phyloP scores from a whole-genome alignment of 2,329 filamentous ascomycete genomes.

The Cordyceps fumosorosea region DNA sequence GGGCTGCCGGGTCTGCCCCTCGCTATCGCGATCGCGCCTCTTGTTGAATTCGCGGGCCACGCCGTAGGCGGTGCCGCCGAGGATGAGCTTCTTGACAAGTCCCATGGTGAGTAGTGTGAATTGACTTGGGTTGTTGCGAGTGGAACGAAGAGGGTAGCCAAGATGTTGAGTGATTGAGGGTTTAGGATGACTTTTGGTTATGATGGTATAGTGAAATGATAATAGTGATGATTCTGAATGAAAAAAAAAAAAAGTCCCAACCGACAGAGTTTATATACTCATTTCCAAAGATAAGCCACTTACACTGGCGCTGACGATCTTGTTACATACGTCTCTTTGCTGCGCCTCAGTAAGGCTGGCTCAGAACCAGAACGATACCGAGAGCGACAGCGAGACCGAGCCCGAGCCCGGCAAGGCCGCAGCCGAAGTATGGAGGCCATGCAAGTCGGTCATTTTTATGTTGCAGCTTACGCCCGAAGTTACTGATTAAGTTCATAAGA shows the following conservation, averaged over 20 bases:
- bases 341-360: background rate
- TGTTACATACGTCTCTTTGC: background rate
- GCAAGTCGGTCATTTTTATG: background rate
- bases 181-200: background rate
- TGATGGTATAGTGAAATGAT: background rate
- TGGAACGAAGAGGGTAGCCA: background rate
- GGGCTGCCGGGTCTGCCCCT: background rate
- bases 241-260: background rate
- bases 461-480: background rate
- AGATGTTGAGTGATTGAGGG: background rate
- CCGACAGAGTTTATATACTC: background rate
- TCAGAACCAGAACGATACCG: background rate
- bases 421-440: background rate
- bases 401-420: background rate
- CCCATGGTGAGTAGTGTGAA: background rate
- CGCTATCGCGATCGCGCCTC: slow-evolving; percentile 23
- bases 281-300: background rate
- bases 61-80: slow-evolving; percentile 23
- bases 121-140: background rate
- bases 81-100: slow-evolving; percentile 15
- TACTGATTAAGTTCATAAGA: background rate
- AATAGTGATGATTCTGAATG: background rate
- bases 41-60: slow-evolving; percentile 20
- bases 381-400: slow-evolving; percentile 5
- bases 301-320: background rate